Conservation (phyloP, 495 filamentous ascomycete genomes). For the Hypoxylon fuscum region DNA sequence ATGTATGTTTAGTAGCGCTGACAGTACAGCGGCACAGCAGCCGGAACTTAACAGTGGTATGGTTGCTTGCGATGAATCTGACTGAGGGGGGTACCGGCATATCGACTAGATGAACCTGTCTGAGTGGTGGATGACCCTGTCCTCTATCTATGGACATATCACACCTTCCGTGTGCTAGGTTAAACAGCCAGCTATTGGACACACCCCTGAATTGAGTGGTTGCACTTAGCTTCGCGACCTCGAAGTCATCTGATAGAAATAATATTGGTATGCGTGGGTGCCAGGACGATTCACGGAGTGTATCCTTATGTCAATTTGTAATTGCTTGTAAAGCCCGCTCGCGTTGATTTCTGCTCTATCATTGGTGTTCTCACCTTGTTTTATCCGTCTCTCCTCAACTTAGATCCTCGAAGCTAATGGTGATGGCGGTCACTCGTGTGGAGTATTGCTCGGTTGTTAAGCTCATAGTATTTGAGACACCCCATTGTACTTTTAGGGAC, state of each 20-base stretch:
- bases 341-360: slow-evolving; percentile 1
- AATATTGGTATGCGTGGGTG: slow-evolving; percentile 10
- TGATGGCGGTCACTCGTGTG: neutral
- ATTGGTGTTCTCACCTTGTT: slow-evolving; percentile 6
- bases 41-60: slow-evolving; percentile 6
- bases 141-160: slow-evolving; percentile 8
- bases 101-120: slow-evolving; percentile 13
- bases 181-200: slow-evolving; percentile 3
- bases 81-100: slow-evolving; percentile 24
- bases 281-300: neutral
- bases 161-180: slow-evolving; percentile 1
- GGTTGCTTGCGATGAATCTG: slow-evolving; percentile 14
- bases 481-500: neutral
- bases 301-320: neutral
- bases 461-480: neutral
- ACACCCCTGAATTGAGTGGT: slow-evolving; percentile 7
- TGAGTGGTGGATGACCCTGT: slow-evolving; percentile 1
- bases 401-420: slow-evolving; percentile 7
- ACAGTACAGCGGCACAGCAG: slow-evolving; percentile 29
- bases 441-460: neutral
- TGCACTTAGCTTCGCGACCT: slow-evolving; percentile 13
- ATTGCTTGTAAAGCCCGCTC: neutral
- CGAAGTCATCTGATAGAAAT: slow-evolving; percentile 19
- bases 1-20: slow-evolving; percentile 1
- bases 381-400: slow-evolving; percentile 1